Evolutionary conservation across 106 monocot genomes (phyloP).

Genomic region (Cymbidium sinense): DNA sequence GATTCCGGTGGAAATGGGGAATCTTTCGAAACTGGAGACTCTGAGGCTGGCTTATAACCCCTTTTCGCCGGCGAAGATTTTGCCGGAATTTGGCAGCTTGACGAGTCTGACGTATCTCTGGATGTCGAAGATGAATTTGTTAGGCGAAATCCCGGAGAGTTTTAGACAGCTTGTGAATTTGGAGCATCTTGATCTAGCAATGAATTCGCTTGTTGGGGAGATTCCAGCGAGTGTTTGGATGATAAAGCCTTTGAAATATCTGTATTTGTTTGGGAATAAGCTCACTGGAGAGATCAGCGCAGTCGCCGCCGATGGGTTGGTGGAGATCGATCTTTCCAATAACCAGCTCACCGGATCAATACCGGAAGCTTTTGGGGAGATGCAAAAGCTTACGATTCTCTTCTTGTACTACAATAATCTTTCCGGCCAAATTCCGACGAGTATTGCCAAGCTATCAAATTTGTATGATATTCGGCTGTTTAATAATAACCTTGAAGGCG

Average conservation of each 20-base stretch:
- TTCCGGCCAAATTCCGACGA: slow-evolving; percentile 31
- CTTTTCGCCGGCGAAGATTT: slow-evolving; percentile 29
- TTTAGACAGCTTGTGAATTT: slow-evolving; percentile 27
- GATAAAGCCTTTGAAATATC: slow-evolving; percentile 26
- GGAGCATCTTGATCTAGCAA: slow-evolving; percentile 24
- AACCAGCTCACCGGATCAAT: slow-evolving; percentile 48
- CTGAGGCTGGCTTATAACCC: slow-evolving; percentile 37
- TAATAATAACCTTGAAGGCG: slow-evolving; percentile 28
- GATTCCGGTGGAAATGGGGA: slow-evolving; percentile 29
- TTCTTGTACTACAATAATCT: slow-evolving; percentile 30
- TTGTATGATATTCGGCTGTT: slow-evolving; percentile 40
- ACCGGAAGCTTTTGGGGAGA: slow-evolving; percentile 24
- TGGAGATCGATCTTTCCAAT: slow-evolving; percentile 27
- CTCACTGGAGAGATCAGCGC: slow-evolving; percentile 37
- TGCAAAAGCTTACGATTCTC: slow-evolving; percentile 18
- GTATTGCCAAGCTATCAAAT: slow-evolving; percentile 25
- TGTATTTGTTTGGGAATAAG: slow-evolving; percentile 41
- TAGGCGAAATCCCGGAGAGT: slow-evolving; percentile 38
- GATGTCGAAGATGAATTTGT: slow-evolving; percentile 24
- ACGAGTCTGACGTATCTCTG: slow-evolving; percentile 33
- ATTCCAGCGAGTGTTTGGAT: slow-evolving; percentile 48
- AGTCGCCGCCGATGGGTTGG: slow-evolving; percentile 17
- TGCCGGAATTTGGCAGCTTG: slow-evolving; percentile 34
- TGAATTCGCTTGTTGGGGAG: slow-evolving; percentile 32
- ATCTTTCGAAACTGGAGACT: slow-evolving; percentile 22